Conservation (phyloP, 371 early-diverging fungal species). For the Mortierella sp. region DNA sequence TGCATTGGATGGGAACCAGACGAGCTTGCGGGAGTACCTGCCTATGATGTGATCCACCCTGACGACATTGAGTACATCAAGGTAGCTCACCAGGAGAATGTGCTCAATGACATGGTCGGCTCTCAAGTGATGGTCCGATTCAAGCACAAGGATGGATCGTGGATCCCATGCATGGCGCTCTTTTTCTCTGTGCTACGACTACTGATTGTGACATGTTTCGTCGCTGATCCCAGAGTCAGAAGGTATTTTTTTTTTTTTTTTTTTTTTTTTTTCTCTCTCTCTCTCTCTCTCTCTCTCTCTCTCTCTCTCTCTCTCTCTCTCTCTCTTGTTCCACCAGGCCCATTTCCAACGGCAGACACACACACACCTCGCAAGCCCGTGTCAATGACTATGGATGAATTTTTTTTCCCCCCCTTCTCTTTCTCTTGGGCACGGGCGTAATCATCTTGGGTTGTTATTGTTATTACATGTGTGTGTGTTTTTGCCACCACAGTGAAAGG, state of each 20-base stretch:
- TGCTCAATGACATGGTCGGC: conserved; percentile 61
- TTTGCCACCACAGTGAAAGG: too few species aligned
- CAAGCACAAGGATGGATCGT: conserved; percentile 33
- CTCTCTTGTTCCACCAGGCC: not conserved
- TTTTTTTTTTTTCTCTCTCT: not conserved
- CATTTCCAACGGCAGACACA: not conserved
- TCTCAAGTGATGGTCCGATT: conserved; percentile 28
- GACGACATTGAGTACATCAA: conserved; percentile 54
- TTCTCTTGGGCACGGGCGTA: too few species aligned
- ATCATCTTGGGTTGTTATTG: too few species aligned
- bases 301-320: too few species aligned
- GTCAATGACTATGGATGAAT: too few species aligned
- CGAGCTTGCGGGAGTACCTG: conserved; percentile 58
- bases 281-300: not conserved
- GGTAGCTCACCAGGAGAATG: conserved; percentile 55
- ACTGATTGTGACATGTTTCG: conserved; percentile 38
- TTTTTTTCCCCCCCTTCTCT: too few species aligned
- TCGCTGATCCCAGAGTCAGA: conserved; percentile 10
- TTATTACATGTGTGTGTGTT: too few species aligned
- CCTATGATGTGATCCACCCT: conserved; percentile 59
- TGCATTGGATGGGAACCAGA: conserved; percentile 62
- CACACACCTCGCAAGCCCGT: too few species aligned
- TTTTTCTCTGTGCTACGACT: conserved; percentile 37
- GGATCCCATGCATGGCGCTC: conserved; percentile 29
- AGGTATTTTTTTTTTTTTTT: conserved; percentile 5